Evolutionary conservation across 2,329 filamentous ascomycete species (phyloP), one percentile per base, ranked within the genome.

Genomic region (Exophiala lecanii-corni): DNA sequence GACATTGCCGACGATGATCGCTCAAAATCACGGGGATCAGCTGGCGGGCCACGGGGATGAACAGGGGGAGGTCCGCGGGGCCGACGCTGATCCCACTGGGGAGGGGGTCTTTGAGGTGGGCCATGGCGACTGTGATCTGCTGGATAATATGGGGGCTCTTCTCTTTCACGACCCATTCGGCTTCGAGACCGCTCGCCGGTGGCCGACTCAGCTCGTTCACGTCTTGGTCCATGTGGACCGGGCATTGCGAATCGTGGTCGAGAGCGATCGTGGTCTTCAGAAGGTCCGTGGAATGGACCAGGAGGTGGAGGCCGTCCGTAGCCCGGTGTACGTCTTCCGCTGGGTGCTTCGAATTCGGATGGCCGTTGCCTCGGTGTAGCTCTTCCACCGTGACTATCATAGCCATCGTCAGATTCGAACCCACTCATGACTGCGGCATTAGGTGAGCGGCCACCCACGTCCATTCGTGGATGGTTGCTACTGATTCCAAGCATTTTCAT

Each of bases 161-260:
- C 75, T 20, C 71, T 70, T 45, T 71, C 67, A 33, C 61, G 63
- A 18, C 70, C 63, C 32, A 66, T 64, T 31, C 73, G 71, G 56
- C 76, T 79, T 49, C 72, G 71, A 5, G 76, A 78, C 19, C 76
- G 71, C 19, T 68, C 70, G 39, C 69, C 71, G 2, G 70, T 65
- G 41, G 73, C 71, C 5, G 78, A 80, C 49, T 69, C 72, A 4
- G 77, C 78, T 37, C 77, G 72, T 47, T 75, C 71, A 38, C 76
- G 65, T 19, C 60, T 36, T 12, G 36, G 35, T 20, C 19, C 28
- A 15, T 39, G 41, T n/a, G 41, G 42, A 34, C 26, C 48, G 2
- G 51, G 48, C 39, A 63, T 59, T 15, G 71, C 51, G 20, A 48
- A 49, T 5, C 46, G 51, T 28, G 49, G 51, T 10, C 47, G 41